phyloP scores from a whole-genome alignment of 768 basidiomycete species.

The Suillus spraguei region DNA sequence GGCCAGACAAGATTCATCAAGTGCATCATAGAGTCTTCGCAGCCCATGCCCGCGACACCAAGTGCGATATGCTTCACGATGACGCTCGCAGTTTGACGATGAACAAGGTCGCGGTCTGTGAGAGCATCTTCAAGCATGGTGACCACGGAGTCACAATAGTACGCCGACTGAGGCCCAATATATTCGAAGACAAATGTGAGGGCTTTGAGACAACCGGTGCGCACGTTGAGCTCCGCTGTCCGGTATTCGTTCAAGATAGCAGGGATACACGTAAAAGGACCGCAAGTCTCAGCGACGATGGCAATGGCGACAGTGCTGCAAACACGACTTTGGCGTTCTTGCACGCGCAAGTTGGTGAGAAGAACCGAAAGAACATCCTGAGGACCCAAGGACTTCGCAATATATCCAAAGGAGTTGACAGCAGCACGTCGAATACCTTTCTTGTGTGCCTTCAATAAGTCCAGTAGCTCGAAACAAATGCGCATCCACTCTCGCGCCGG shows the following conservation, averaged over 20 bases:
- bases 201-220: conserved; percentile 98
- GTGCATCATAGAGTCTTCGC: conserved; percentile 97
- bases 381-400: conserved; percentile 98
- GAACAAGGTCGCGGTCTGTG: conserved; percentile 97
- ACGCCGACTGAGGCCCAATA: conserved; percentile 94
- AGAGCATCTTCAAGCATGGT: conserved; percentile 98
- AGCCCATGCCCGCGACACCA: conserved; percentile 95
- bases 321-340: conserved; percentile 98
- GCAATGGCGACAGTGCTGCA: conserved; percentile 98
- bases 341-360: conserved; percentile 94
- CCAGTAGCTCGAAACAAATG: conserved; percentile 97
- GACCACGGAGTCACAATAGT: conserved; percentile 96
- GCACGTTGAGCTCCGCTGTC: conserved; percentile 96
- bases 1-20: conserved; percentile 99
- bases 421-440: conserved; percentile 98
- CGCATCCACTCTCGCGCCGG: conserved; percentile 99
- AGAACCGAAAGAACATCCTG: conserved; percentile 97
- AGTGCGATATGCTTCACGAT: conserved; percentile 98
- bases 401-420: conserved; percentile 99
- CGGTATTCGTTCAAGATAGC: conserved; percentile 99
- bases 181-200: conserved; percentile 99
- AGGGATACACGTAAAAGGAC: conserved; percentile 98
- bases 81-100: conserved; percentile 96
- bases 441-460: conserved; percentile 98
- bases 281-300: conserved; percentile 93